Evolutionary conservation across 2,329 filamentous ascomycete genomes (phyloP), one percentile per base, ranked within the genome.

Genomic region (Scedosporium boydii): DNA sequence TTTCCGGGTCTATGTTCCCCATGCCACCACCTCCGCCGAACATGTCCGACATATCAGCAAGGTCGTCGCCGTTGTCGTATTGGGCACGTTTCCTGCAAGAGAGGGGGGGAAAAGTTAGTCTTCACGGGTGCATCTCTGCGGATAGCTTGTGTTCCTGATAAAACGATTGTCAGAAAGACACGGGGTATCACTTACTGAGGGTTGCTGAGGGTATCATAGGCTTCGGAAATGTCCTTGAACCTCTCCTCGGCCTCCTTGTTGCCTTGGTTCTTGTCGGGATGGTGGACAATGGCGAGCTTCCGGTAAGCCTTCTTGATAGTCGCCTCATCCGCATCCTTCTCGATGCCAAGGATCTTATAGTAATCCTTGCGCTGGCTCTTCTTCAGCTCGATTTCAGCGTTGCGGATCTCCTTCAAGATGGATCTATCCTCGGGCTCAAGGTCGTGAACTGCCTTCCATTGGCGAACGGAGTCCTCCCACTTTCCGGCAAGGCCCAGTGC

Each of bases 211-310:
- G 89, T 96, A 78, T 99, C 95, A 73, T 99, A 96, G 48, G 93
- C 93, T 80, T 99, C 95, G 70, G 92, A 90, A 73, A 97, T 90
- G 73, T 99, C 95, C 84, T 99, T 98, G 84, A 99, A 99, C 71
- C 90, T 87, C 69, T 91, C 89, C 70, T 92, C 93, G 65, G 95
- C 95, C 60, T 86, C 82, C 63, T 87, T 83, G 69, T 97, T 90
- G 65, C 89, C 90, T 1, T 89, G 91, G 77, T 98, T 99, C 85
- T 99, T 99, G 79, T 99, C 95, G 2, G 95, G 95, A 75, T 99
- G 95, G 73, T 96, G 90, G 67, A 93, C 82, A 68, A 99, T 93
- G 63, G 95, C 95, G 71, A 96, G 83, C 76, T 95, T 96, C 67
- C 93, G 87, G 80, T 99, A 99, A 1, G 93, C 95, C 79, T 93